Conservation (phyloP, 2,329 filamentous ascomycete species). For the Fusarium napiforme region DNA sequence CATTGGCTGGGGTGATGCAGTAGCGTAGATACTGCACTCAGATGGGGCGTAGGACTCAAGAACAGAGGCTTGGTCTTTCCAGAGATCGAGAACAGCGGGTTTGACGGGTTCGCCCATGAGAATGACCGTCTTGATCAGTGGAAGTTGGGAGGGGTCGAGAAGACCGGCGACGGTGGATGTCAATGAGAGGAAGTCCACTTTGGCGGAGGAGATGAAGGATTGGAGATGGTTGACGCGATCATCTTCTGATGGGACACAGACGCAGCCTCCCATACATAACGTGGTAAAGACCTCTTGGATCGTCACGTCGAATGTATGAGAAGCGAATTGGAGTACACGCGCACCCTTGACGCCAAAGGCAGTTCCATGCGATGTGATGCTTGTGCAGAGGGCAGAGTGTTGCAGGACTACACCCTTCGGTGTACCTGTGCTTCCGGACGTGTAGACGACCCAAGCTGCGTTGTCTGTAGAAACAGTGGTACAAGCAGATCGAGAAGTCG, state of each 20-base stretch:
- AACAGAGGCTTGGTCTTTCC: background rate
- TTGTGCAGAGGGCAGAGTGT: background rate
- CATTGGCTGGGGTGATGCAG: background rate
- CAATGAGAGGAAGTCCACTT: background rate
- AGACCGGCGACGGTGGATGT: background rate
- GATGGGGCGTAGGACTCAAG: background rate
- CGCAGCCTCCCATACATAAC: background rate
- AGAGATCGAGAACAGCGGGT: background rate
- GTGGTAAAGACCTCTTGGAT: constrained; percentile 5
- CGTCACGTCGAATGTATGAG: background rate
- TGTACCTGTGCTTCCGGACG: background rate
- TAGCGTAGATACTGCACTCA: constrained; percentile 1
- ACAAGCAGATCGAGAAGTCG: background rate
- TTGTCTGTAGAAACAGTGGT: background rate
- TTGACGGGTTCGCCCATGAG: background rate
- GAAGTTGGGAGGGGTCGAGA: background rate
- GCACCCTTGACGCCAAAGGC: background rate
- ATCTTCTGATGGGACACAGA: background rate
- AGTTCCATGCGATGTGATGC: background rate
- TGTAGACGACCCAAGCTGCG: constrained; percentile 6
- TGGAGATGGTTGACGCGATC: constrained; percentile 1
- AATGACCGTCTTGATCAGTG: background rate
- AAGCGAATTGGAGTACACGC: background rate
- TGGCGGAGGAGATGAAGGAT: background rate
- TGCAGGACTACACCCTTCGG: background rate